A percentile compares a stretch with the other conserved stretches of the same genome.
Conservation (phyloP, 441 rosid species). For the Syzygium malaccense region DNA sequence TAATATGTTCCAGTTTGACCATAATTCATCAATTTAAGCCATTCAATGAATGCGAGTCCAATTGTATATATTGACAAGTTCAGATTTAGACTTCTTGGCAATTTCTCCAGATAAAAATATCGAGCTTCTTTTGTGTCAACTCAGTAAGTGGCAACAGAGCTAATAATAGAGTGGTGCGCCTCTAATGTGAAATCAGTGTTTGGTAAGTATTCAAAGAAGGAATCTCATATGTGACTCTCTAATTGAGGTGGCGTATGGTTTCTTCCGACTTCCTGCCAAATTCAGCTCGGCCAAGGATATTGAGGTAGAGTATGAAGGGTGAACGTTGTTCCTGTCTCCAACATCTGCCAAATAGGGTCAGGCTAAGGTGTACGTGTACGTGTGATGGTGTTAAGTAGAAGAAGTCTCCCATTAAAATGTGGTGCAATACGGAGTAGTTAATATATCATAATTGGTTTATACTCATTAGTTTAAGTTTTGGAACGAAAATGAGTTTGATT, state of each 20-base stretch:
- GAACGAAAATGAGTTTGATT: not conserved
- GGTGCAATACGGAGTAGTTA: not conserved
- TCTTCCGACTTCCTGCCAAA: not conserved
- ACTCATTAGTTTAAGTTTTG: not conserved
- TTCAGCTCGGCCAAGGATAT: not conserved
- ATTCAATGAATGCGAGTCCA: fast-evolving
- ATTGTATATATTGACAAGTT: not conserved
- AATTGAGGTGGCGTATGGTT: not conserved
- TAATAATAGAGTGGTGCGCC: not conserved
- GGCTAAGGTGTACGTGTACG: not conserved
- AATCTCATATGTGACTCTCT: not conserved
- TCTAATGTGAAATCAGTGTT: not conserved
- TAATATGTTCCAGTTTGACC: not conserved
- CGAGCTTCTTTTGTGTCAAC: fast-evolving
- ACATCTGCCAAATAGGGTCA: not conserved
- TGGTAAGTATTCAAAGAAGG: not conserved
- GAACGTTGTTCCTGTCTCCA: not conserved
- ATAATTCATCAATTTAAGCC: not conserved
- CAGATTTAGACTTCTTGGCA: no score
- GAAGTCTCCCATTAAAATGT: not conserved
- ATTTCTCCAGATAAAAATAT: no score
- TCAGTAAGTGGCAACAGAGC: not conserved
- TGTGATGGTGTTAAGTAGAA: not conserved
- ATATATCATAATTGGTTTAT: not conserved
- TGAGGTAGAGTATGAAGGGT: not conserved